Evolutionary conservation across 2,329 filamentous ascomycete genomes (phyloP), one percentile per base, ranked within the genome.

Genomic region (Fusarium mexicanum): DNA sequence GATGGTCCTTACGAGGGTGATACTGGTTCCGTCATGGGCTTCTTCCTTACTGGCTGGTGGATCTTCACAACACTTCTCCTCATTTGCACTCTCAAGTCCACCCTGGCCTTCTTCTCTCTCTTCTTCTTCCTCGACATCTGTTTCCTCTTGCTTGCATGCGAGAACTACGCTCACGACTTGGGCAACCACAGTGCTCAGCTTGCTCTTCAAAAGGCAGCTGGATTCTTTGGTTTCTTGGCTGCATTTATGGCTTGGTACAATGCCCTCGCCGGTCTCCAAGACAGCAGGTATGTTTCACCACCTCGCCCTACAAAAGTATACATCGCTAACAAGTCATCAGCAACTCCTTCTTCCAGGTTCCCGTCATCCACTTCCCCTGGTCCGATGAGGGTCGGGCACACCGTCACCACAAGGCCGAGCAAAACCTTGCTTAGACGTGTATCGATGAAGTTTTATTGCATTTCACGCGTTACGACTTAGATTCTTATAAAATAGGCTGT

Each of bases 351-450:
- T 96, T 98, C 87, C 88, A 96, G 83, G 91, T 97, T 71, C 96
- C 95, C 59, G 95, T 98, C 73, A 92, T 93, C 78, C 95, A 98
- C 87, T 97, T 98, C 88, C 96, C 95, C 61, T 98, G 96, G 96
- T 96, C 93, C 43, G 92, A 93, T 78, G 93, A 92, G 85, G 93
- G 90, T 61, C 89, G 89, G 72, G 88, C 91, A 82, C 82, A 81
- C 69, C 89, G 91, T 70, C 81, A 79, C 68, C 77, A 79, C 72
- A 86, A 92, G 80, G 71, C 69, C 26, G 79, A 80, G 58, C 77
- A 75, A 64, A 71, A 72, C 47, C 62, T 77, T 54, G 77, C 77
- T 41, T 79, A 68, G 51, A 40, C 29, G 11, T 55, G 35, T 16
- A n/a, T 63, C 40, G n/a, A 24, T 37, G 24, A 40, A 22, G n/a